A percentile compares a stretch with the other conserved stretches of the same genome.
Evolutionary conservation across 495 filamentous ascomycete species (phyloP).

Genomic region (Letharia lupina): DNA sequence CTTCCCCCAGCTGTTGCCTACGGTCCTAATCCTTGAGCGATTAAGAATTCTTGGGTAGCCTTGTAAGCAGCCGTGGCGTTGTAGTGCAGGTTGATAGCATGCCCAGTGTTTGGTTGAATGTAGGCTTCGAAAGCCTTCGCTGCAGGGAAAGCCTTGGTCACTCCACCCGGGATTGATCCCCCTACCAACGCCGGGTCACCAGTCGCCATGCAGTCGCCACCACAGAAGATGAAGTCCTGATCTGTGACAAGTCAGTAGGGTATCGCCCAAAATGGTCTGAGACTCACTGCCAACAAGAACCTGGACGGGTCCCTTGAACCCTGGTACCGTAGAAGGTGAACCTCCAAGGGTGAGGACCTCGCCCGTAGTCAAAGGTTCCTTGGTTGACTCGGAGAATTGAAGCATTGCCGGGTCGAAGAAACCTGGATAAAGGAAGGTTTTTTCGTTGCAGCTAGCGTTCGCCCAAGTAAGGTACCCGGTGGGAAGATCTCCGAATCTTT

Average conservation of each 20-base stretch:
- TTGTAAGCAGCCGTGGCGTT: slow-evolving; percentile 38
- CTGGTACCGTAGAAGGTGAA: slow-evolving; percentile 21
- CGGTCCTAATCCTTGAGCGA: slow-evolving; percentile 26
- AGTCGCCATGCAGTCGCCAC: slow-evolving; percentile 39
- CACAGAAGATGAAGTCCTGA: slow-evolving; percentile 44
- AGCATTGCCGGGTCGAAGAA: slow-evolving; percentile 41
- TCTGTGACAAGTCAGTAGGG: slow-evolving; percentile 19
- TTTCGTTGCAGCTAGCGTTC: slow-evolving; percentile 30
- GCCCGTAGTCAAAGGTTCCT: slow-evolving; percentile 40
- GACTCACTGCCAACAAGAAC: slow-evolving; percentile 35
- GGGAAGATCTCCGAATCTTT: slow-evolving; percentile 32
- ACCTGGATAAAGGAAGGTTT: slow-evolving; percentile 37
- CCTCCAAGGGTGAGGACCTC: slow-evolving; percentile 38
- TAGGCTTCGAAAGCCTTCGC: slow-evolving; percentile 36
- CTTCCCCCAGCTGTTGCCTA: background rate
- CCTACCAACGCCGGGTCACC: slow-evolving; percentile 25
- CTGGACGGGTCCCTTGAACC: slow-evolving; percentile 39
- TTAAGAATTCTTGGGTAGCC: slow-evolving; percentile 31
- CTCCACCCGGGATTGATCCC: slow-evolving; percentile 30
- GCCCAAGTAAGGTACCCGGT: slow-evolving; percentile 41
- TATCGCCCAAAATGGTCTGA: background rate
- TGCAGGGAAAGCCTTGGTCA: slow-evolving; percentile 33
- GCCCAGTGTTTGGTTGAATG: slow-evolving; percentile 42
- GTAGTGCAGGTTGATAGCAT: slow-evolving; percentile 46
- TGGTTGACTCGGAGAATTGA: slow-evolving; percentile 33